phyloP scores from a whole-genome alignment of 805 yeast species.

The Kazachstania viticola region DNA sequence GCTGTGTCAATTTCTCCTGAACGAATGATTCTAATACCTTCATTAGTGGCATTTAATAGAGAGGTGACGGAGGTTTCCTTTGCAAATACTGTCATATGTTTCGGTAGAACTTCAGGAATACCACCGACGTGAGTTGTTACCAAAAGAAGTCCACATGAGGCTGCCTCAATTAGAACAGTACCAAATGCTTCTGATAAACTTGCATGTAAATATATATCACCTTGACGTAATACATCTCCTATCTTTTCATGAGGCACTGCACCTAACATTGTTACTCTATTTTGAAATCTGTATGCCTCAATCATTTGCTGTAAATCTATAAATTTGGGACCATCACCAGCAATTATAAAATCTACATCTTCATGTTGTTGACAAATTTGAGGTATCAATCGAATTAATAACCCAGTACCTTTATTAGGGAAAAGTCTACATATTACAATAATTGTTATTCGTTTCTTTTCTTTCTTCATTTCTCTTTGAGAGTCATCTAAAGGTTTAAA shows the following conservation, averaged over 20 bases:
- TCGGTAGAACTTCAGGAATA: conserved; percentile 90
- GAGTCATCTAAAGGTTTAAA: conserved; percentile 38
- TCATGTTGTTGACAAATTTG: conserved; percentile 53
- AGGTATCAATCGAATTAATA: conserved; percentile 77
- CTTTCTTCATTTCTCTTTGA: conserved; percentile 1
- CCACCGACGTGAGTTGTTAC: conserved; percentile 97
- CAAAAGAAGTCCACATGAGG: conserved; percentile 84
- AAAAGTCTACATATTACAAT: conserved; percentile 85
- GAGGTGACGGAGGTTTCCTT: conserved; percentile 73
- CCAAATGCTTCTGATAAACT: conserved; percentile 96
- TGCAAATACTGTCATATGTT: conserved; percentile 86
- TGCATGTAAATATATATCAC: conserved; percentile 89
- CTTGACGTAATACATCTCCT: conserved; percentile 82
- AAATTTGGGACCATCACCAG: conserved; percentile 95
- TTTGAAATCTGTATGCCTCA: conserved; percentile 75
- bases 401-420: conserved; percentile 94
- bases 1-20: conserved; percentile 56
- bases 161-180: conserved; percentile 93
- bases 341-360: conserved; percentile 69
- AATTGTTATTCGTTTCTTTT: conserved; percentile 48
- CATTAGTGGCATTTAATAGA: conserved; percentile 54
- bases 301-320: conserved; percentile 92
- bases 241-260: conserved; percentile 87
- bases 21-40: conserved; percentile 55
- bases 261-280: conserved; percentile 76